Percentiles rank a stretch among this genome's conserved stretches.
Evolutionary conservation across 495 filamentous ascomycete genomes (phyloP).

Genomic region (Talaromyces liani): DNA sequence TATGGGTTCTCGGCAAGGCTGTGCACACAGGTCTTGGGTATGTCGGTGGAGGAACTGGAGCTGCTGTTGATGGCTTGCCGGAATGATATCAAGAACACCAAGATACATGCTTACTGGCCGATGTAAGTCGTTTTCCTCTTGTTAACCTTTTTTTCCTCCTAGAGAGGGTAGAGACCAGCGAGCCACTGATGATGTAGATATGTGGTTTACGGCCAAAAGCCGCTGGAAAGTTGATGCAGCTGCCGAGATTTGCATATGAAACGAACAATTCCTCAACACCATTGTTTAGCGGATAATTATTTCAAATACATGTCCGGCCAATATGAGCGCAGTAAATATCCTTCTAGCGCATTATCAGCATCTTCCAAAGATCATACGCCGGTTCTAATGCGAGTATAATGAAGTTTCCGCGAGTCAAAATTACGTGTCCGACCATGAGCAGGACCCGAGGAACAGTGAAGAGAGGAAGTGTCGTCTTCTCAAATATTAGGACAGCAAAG

Average conservation of each 20-base stretch:
- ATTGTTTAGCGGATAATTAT: too few species aligned
- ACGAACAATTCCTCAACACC: not conserved
- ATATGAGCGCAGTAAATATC: too few species aligned
- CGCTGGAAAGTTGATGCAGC: not conserved
- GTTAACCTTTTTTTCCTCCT: not conserved
- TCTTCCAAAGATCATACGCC: too few species aligned
- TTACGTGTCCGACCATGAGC: too few species aligned
- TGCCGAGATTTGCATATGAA: not conserved
- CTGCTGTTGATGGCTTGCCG: not conserved
- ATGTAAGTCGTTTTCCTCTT: not conserved
- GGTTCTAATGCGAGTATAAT: too few species aligned
- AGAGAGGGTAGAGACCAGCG: not conserved
- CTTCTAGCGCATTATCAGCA: too few species aligned
- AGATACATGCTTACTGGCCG: constrained; percentile 1
- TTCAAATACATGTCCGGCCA: too few species aligned
- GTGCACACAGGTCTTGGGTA: not conserved
- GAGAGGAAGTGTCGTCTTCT: too few species aligned
- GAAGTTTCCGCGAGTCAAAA: too few species aligned
- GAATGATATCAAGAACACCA: not conserved
- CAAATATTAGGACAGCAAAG: too few species aligned
- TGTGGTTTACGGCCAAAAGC: constrained; percentile 1
- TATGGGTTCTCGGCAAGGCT: not conserved
- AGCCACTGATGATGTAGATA: not conserved
- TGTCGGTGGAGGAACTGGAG: not conserved
- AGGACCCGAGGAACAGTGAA: too few species aligned